Percentiles rank a stretch among this genome's conserved stretches.
Evolutionary conservation across 768 basidiomycete species (phyloP).

Genomic region (Collybia sordida): DNA sequence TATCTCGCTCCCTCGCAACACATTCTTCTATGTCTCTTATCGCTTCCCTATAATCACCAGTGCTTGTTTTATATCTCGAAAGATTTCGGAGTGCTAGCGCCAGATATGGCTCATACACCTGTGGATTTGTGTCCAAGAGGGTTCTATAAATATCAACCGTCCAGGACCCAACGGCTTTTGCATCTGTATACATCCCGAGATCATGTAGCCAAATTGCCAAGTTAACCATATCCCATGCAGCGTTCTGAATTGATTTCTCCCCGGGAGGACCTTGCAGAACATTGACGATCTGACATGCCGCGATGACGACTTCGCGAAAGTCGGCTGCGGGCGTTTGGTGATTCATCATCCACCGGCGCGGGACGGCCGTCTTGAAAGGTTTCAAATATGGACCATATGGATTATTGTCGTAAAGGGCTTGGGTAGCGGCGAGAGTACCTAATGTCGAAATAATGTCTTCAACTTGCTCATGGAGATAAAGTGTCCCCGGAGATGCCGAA

Average conservation of each 20-base stretch:
- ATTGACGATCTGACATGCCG: too few species aligned
- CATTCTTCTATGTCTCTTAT: neutral
- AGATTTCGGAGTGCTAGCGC: neutral
- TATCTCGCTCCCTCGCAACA: neutral
- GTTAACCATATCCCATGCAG: constrained; percentile 1
- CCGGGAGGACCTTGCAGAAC: neutral
- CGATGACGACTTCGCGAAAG: too few species aligned
- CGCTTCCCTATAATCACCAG: neutral
- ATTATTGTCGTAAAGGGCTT: neutral
- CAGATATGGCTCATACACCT: constrained; percentile 1
- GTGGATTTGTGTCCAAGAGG: neutral
- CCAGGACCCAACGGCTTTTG: neutral
- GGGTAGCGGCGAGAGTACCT: neutral
- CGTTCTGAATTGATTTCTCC: neutral
- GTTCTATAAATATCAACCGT: constrained; percentile 1
- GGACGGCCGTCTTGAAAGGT: too few species aligned
- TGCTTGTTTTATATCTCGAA: neutral
- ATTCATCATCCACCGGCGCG: too few species aligned
- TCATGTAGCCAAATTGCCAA: neutral
- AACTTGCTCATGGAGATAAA: neutral
- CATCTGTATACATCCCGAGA: constrained; percentile 2
- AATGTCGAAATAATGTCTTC: neutral
- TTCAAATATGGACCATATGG: too few species aligned
- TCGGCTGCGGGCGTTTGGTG: too few species aligned
- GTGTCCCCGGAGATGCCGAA: neutral